phyloP scores from a whole-genome alignment of 164 flowering plant genomes.

The Umbellularia californica region DNA sequence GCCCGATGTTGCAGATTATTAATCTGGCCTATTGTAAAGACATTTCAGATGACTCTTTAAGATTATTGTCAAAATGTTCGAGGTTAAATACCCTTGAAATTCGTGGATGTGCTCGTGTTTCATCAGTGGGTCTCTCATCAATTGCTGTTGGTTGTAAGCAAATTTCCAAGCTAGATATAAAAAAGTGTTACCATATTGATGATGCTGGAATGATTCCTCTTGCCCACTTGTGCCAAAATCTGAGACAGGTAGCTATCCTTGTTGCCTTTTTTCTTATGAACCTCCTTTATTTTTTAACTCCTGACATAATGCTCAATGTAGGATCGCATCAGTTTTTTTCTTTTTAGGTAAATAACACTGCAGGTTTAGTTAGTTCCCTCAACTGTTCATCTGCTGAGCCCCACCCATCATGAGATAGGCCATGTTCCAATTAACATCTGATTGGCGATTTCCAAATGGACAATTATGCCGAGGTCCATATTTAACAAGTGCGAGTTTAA shows the following conservation, averaged over 20 bases:
- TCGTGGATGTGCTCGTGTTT: slow-evolving; percentile 65
- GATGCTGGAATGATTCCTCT: slow-evolving; percentile 80
- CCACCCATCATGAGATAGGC: too few relatives aligned
- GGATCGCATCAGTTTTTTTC: too few relatives aligned
- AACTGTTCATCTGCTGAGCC: too few relatives aligned
- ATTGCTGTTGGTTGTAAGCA: slow-evolving; percentile 67
- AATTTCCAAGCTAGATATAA: slow-evolving; percentile 65
- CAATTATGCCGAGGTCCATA: too few relatives aligned
- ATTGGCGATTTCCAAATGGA: too few relatives aligned
- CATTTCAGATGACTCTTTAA: slow-evolving; percentile 61
- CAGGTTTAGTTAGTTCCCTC: too few relatives aligned
- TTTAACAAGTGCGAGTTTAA: too few relatives aligned
- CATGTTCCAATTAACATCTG: too few relatives aligned
- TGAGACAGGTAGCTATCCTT: slow-evolving; percentile 54
- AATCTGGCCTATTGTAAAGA: slow-evolving; percentile 64
- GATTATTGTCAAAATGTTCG: slow-evolving; percentile 55
- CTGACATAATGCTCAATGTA: not conserved
- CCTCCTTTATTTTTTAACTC: not conserved
- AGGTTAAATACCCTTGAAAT: slow-evolving; percentile 58
- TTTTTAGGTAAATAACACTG: too few relatives aligned
- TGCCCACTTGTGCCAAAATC: slow-evolving; percentile 64
- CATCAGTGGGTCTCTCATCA: slow-evolving; percentile 65
- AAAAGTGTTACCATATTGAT: slow-evolving; percentile 61
- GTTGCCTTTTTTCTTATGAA: not conserved
- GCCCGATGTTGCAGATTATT: slow-evolving; percentile 62